Percentiles rank a stretch among this genome's conserved stretches.
Evolutionary conservation across 1,139 yeast species (phyloP).

Genomic region (Yamadazyma taylorii): DNA sequence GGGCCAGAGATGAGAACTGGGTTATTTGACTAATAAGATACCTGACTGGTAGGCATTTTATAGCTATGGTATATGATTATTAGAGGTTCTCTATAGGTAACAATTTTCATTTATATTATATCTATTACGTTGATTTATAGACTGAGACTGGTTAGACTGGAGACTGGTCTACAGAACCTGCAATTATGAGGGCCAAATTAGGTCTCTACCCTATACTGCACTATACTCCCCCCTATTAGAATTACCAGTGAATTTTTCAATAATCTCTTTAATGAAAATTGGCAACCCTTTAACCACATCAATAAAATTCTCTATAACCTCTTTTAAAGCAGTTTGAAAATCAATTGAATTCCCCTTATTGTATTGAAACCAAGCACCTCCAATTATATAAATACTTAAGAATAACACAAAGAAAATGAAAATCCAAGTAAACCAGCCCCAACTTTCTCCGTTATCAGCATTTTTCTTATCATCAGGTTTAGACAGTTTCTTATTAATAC

Average conservation of each 20-base stretch:
- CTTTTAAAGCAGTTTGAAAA: slow-evolving; percentile 57
- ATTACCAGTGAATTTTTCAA: slow-evolving; percentile 69
- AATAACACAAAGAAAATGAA: slow-evolving; percentile 66
- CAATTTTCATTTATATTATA: no score
- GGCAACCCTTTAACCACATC: slow-evolving; percentile 67
- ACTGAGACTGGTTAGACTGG: no score
- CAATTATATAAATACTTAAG: slow-evolving; percentile 70
- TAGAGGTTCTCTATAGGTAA: no score
- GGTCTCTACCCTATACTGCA: slow-evolving; percentile 77
- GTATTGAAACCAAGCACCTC: slow-evolving; percentile 77
- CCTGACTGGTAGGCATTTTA: no score
- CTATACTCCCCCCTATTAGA: slow-evolving; percentile 82
- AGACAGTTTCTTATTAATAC: slow-evolving; percentile 25
- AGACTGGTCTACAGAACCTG: no score
- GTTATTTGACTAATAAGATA: no score
- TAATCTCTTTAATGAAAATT: slow-evolving; percentile 66
- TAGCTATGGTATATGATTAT: no score
- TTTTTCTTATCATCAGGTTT: slow-evolving; percentile 17
- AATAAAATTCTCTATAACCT: slow-evolving; percentile 68
- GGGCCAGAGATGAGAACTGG: no score
- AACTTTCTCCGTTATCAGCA: slow-evolving; percentile 46
- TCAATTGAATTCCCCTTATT: slow-evolving; percentile 53
- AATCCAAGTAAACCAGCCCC: slow-evolving; percentile 82
- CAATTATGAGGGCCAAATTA: no score
- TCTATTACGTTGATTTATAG: no score